phyloP scores from a whole-genome alignment of 371 early-diverging fungal species.

The Lichtheimia hyalospora region DNA sequence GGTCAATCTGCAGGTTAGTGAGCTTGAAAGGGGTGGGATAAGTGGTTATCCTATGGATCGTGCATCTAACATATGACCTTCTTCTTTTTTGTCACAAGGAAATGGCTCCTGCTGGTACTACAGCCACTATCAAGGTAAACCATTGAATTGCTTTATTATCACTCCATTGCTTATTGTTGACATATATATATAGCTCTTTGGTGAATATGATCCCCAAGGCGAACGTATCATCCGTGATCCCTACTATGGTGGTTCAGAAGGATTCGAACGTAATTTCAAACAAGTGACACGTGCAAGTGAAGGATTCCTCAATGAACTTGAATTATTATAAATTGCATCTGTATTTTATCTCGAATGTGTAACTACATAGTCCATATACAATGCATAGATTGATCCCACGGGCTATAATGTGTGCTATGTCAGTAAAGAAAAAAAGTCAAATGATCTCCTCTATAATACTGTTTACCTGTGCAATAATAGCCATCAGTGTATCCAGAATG shows the following conservation, averaged over 20 bases:
- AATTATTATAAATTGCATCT: conserved; percentile 18
- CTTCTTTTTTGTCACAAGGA: conserved; percentile 17
- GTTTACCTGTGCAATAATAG: conserved; percentile 42
- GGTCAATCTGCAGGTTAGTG: conserved; percentile 60
- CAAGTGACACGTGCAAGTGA: conserved; percentile 73
- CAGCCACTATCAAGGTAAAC: conserved; percentile 30
- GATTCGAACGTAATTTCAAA: conserved; percentile 85
- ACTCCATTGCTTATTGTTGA: not conserved
- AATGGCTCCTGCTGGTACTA: conserved; percentile 23
- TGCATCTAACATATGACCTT: not conserved
- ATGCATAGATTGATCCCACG: conserved; percentile 41
- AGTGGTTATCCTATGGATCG: too few species aligned
- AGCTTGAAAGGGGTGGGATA: not conserved
- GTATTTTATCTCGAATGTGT: conserved; percentile 6
- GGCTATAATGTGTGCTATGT: conserved; percentile 19
- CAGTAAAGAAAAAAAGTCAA: conserved; percentile 3
- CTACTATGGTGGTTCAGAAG: conserved; percentile 86
- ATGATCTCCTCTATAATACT: not conserved
- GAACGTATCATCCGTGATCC: conserved; percentile 84
- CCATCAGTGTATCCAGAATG: conserved; percentile 36
- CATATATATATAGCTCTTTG: conserved; percentile 71
- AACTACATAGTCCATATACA: conserved; percentile 46
- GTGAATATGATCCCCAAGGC: conserved; percentile 80
- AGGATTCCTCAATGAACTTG: conserved; percentile 37
- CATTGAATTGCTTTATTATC: not conserved